Percentiles rank a stretch among this genome's conserved stretches.
phyloP scores from a whole-genome alignment of 2,329 filamentous ascomycete species.

The Fusarium circinatum region DNA sequence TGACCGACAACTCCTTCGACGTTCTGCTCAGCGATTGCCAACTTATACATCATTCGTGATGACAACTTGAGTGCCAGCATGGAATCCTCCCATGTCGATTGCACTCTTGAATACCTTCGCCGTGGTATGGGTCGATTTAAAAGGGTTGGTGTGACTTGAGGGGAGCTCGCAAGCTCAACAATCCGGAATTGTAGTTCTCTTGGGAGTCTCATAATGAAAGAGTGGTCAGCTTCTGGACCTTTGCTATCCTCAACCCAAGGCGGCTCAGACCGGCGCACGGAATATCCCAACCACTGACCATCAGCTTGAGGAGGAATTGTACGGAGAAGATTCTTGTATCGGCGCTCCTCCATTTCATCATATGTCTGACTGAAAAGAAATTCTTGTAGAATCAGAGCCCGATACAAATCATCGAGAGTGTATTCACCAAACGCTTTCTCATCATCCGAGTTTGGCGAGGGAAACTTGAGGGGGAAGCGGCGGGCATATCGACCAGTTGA shows the following conservation, averaged over 20 bases:
- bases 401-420: neutral
- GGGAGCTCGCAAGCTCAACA: neutral
- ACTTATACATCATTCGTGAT: fast-evolving
- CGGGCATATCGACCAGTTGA: fast-evolving
- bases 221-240: fast-evolving
- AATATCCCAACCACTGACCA: neutral
- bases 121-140: fast-evolving
- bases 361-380: neutral
- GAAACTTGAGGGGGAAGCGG: neutral
- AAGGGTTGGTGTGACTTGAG: fast-evolving
- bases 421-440: fast-evolving
- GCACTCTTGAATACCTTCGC: fast-evolving
- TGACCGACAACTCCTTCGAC: fast-evolving
- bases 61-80: fast-evolving
- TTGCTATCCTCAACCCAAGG: neutral
- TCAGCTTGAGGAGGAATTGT: fast-evolving
- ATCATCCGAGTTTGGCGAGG: fast-evolving
- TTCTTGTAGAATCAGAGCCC: fast-evolving
- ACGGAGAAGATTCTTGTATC: fast-evolving
- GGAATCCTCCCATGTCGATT: neutral
- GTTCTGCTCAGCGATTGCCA: fast-evolving
- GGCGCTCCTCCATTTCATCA: fast-evolving
- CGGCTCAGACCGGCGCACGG: fast-evolving
- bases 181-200: fast-evolving
- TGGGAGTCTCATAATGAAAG: neutral